These are phyloP conservation scores for Plasmodium gallinaceum DNA, from an alignment of 169 alveolate species.

Conservation along the genomic window DNA sequence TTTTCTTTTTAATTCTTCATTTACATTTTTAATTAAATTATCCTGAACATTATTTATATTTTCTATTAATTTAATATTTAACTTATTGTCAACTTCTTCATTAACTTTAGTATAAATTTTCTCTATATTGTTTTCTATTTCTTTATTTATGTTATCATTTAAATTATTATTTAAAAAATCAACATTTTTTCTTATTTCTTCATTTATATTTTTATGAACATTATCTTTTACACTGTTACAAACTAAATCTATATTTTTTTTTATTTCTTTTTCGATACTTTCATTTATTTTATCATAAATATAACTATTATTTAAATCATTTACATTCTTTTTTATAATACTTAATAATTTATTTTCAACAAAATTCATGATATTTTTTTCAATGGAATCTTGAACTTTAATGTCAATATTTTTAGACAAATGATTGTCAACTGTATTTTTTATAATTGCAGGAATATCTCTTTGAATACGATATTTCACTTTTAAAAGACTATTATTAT, in stretches of 20 bases:
- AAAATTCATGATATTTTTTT: constrained; percentile 14
- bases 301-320: neutral
- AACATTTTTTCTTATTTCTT: constrained; percentile 27
- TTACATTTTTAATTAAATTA: constrained; percentile 39
- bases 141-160: constrained; percentile 12
- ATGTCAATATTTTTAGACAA: constrained; percentile 16
- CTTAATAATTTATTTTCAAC: constrained; percentile 21
- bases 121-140: constrained; percentile 46
- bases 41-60: constrained; percentile 21
- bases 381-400: constrained; percentile 34
- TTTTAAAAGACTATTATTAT: neutral
- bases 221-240: constrained; percentile 11
- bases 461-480: constrained; percentile 16
- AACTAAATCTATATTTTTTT: constrained; percentile 13
- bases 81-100: constrained; percentile 10
- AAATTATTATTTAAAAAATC: neutral
- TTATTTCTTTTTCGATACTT: constrained; percentile 21
- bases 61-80: neutral
- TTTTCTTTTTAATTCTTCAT: constrained; percentile 36
- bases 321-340: constrained; percentile 13
- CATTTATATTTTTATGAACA: constrained; percentile 26
- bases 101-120: constrained; percentile 27
- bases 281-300: constrained; percentile 30
- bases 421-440: constrained; percentile 23
- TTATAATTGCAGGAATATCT: constrained; percentile 26